Evolutionary conservation across 2,329 filamentous ascomycete genomes (phyloP), one percentile per base, ranked within the genome.

Genomic region (Grosmannia huntii): DNA sequence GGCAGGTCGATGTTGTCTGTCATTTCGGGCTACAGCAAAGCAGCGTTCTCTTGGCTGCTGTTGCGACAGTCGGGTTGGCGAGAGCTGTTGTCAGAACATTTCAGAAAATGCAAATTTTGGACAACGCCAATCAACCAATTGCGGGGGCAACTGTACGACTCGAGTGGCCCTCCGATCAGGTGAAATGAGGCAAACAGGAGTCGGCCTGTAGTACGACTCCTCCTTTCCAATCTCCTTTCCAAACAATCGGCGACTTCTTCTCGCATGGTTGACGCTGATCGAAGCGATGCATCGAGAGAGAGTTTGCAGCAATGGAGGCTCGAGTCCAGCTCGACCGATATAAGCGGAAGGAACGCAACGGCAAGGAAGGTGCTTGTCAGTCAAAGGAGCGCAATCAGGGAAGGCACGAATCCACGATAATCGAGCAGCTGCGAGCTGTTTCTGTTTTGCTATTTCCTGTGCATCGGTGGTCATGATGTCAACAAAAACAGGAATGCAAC

Each of bases 1-100:
- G 63, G 63, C 10, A 63, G 57, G 2, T 52, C 38, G 9, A 60
- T 59, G 16, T 44, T n/a, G 41, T 44, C 41, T 44, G 41, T 19
- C 41, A 44, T 44, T 44, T 16, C 21, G 19, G 56, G 19, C 38
- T 41, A 41, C 38, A 14, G 19, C 38, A 41, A 19, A 3, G 38
- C 7, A 41, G 38, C 38, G 12, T 25, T 56, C 55, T 25, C 60
- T 55, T 62, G 38, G 27, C 38, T 41, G 19, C 16, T 44, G 19
- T n/a, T 9, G 41, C 41, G 41, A 44, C 41, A 6, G 19, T 44
- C 41, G 41, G 19, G 12, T 41, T 41, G 14, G 38, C 38, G 14
- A 38, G n/a, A n/a, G n/a, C n/a, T n/a, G 4, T 16, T 10, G 9
- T 38, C 36, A 28, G 27, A 28, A 28, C 27, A 28, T 28, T 28